These are phyloP conservation scores for Lactarius hatsudake DNA, from an alignment of 768 basidiomycete genomes.

Conservation along the genomic window DNA sequence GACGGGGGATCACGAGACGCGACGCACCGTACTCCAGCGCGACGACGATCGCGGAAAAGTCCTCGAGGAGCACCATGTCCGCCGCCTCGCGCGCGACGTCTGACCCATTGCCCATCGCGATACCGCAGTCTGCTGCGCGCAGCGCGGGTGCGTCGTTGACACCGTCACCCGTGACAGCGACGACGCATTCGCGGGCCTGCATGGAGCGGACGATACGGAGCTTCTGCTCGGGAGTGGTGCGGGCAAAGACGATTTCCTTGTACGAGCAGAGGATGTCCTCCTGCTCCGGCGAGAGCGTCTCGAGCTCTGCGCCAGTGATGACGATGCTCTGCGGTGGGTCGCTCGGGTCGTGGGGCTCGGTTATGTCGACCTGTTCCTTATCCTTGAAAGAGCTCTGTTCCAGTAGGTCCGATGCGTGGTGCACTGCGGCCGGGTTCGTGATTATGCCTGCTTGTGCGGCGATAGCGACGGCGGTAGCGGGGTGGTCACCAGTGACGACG, in stretches of 20 bases:
- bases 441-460: constrained; percentile 61
- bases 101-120: constrained; percentile 55
- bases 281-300: constrained; percentile 21
- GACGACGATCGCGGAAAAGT: constrained; percentile 61
- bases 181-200: constrained; percentile 49
- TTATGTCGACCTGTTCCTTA: constrained; percentile 33
- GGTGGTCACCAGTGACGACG: constrained; percentile 62
- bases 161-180: constrained; percentile 67
- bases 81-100: constrained; percentile 56
- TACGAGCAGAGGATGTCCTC: constrained; percentile 35
- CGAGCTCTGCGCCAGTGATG: constrained; percentile 40
- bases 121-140: constrained; percentile 59
- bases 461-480: constrained; percentile 60
- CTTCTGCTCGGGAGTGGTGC: constrained; percentile 65
- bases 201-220: constrained; percentile 59
- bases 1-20: background rate
- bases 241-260: constrained; percentile 57
- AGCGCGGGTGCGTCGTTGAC: constrained; percentile 59
- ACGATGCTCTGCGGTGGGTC: constrained; percentile 38
- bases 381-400: constrained; percentile 33
- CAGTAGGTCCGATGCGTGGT: constrained; percentile 40
- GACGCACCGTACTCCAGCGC: constrained; percentile 57
- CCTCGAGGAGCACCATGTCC: constrained; percentile 61
- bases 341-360: background rate
- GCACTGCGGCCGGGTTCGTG: constrained; percentile 37